A percentile compares a stretch with the other conserved stretches of the same genome.
Conservation (phyloP, 2,329 filamentous ascomycete species). For the Xylaria sp. region DNA sequence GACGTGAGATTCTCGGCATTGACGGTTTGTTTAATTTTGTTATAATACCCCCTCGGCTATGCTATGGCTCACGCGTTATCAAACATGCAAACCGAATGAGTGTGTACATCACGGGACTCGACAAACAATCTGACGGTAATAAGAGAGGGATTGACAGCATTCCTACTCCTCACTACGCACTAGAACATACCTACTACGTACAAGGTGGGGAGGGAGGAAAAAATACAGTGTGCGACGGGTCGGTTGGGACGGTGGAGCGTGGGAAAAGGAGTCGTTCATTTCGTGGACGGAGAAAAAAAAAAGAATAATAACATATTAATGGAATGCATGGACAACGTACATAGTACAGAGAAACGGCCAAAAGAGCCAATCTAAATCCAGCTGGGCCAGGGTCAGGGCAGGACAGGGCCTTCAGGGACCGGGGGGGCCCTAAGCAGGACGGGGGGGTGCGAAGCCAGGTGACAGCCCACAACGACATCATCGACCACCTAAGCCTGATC, state of each 20-base stretch:
- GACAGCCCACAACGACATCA: slow-evolving; percentile 33
- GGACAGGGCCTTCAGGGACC: slow-evolving; percentile 15
- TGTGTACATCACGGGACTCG: background rate
- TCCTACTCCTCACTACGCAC: background rate
- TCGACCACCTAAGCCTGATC: slow-evolving; percentile 31
- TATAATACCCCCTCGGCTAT: too few relatives aligned
- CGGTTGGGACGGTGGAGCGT: background rate
- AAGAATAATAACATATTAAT: background rate
- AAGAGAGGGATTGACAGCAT: background rate
- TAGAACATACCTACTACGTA: background rate
- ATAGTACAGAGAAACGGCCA: background rate
- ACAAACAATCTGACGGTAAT: background rate
- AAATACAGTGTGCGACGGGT: background rate
- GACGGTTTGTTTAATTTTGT: too few relatives aligned
- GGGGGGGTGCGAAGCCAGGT: slow-evolving; percentile 25
- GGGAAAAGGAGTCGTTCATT: background rate
- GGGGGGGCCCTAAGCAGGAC: slow-evolving; percentile 3
- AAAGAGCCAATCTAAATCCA: slow-evolving; percentile 19
- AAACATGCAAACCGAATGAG: background rate
- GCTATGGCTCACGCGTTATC: background rate
- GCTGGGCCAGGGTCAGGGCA: slow-evolving; percentile 21
- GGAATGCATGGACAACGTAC: background rate
- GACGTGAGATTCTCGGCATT: too few relatives aligned
- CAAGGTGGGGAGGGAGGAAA: background rate
- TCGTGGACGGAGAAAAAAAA: background rate